Conservation (phyloP, 2,329 filamentous ascomycete genomes). For the Botryotinia narcissicola region DNA sequence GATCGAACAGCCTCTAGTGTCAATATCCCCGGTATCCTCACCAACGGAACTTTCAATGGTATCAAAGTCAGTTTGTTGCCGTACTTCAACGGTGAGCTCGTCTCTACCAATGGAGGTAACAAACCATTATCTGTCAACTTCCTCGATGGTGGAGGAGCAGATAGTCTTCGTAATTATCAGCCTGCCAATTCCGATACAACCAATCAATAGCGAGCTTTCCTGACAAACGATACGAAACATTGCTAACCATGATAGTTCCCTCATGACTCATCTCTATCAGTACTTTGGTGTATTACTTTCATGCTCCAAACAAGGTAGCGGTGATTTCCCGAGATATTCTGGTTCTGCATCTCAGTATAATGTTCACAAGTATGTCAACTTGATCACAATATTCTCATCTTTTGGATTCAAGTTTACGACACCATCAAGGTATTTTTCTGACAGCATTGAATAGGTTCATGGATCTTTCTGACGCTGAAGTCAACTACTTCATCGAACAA, state of each 20-base stretch:
- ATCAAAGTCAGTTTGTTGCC: conserved; percentile 54
- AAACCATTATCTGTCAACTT: conserved; percentile 53
- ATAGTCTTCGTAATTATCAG: conserved; percentile 46
- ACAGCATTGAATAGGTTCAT: conserved; percentile 46
- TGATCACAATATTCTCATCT: neutral
- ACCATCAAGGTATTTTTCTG: conserved; percentile 1
- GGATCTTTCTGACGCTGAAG: conserved; percentile 50
- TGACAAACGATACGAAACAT: neutral
- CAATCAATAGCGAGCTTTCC: conserved; percentile 51
- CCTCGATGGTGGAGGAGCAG: conserved; percentile 57
- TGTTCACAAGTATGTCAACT: conserved; percentile 47
- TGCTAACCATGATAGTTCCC: conserved; percentile 38
- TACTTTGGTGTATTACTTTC: conserved; percentile 59
- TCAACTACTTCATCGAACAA: conserved; percentile 59
- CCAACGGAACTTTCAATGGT: conserved; percentile 49
- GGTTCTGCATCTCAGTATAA: conserved; percentile 49
- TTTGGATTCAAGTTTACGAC: neutral
- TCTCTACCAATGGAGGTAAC: conserved; percentile 52
- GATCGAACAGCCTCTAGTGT: conserved; percentile 53
- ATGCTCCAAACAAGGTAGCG: conserved; percentile 51
- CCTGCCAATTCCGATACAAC: conserved; percentile 53
- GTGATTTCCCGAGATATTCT: conserved; percentile 50
- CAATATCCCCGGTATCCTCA: conserved; percentile 56
- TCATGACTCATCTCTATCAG: conserved; percentile 60
- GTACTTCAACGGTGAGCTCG: conserved; percentile 57